Evolutionary conservation across 306 rosid genomes (phyloP), one percentile per base, ranked within the genome.

Genomic region (Cyamopsis tetragonoloba): DNA sequence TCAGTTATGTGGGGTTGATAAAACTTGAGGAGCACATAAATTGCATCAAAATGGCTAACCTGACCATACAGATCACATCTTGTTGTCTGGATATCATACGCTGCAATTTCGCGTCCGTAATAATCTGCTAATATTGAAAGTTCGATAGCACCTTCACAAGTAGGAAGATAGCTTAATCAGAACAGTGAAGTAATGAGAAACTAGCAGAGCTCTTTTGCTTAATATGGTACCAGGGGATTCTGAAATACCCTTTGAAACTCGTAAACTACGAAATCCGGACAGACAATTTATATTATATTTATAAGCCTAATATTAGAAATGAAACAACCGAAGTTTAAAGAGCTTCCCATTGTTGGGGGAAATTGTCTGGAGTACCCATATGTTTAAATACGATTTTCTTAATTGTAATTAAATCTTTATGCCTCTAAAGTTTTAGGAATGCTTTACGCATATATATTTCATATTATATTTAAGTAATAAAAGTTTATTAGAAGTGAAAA

Each of bases 31-130:
- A 62, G 18, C 18, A 18, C 19, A 13, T 30, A 56, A 43, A 84
- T 22, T 22, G 56, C 54, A 42, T 41, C 51, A 9, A 18, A 41
- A 42, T 66, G 58, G 55, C 90, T 74, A 71, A 95, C 97, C 96
- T 95, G 99, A 43, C 99, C 96, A 47, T 90, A 95, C 89, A 95
- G 77, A 79, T 95, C 97, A 47, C 97, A 95, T 62, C 99, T 79
- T 13, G 92, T 68, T n/a, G 96, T 90, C 78, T 86, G 96, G 70
- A 88, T 95, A 79, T 95, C 99, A 64, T 90, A 86, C 8, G 97
- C 97, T 62, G 96, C 99, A 11, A 95, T 90, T 83, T 95, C 97
- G 11, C 96, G 89, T 37, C 88, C 89, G 70, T 88, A 95, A 82
- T 88, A 71, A 43, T 90, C 95, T 11, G 96, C 91, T 62, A 95